Conservation (phyloP, 768 basidiomycete species). For the Suillus lakei region DNA sequence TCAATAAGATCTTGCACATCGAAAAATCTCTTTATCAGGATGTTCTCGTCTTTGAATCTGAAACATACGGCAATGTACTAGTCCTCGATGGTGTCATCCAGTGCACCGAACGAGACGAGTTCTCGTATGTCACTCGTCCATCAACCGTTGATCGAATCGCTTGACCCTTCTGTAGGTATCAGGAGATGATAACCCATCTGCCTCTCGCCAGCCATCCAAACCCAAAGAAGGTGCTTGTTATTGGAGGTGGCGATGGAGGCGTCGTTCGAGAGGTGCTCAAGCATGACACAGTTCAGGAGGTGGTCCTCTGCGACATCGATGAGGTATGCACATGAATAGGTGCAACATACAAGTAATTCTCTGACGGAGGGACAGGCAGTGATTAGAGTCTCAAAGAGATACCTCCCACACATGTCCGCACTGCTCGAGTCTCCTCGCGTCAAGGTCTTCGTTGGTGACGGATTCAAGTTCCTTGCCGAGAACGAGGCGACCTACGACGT, state of each 20-base stretch:
- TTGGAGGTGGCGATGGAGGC: conserved; percentile 98
- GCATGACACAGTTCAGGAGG: conserved; percentile 87
- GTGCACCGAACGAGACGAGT: conserved; percentile 98
- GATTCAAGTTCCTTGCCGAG: conserved; percentile 94
- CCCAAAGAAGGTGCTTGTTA: conserved; percentile 94
- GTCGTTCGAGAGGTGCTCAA: conserved; percentile 97
- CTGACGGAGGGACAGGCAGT: conserved; percentile 65
- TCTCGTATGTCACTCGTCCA: conserved; percentile 68
- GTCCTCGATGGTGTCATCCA: conserved; percentile 96
- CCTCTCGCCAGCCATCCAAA: conserved; percentile 97
- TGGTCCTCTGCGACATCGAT: conserved; percentile 97
- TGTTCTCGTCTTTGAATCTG: conserved; percentile 95
- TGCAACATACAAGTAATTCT: neutral
- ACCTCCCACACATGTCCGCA: conserved; percentile 91
- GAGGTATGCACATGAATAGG: conserved; percentile 55
- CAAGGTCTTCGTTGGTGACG: conserved; percentile 87
- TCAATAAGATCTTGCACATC: conserved; percentile 92
- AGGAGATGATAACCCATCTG: conserved; percentile 98
- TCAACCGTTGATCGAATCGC: neutral
- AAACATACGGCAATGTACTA: conserved; percentile 96
- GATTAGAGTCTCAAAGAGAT: conserved; percentile 90
- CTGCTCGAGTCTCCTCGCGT: conserved; percentile 84
- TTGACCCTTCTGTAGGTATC: conserved; percentile 63
- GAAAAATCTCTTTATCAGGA: conserved; percentile 96
- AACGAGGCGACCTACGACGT: conserved; percentile 91